A percentile compares a stretch with the other conserved stretches of the same genome.
phyloP scores from a whole-genome alignment of 2,329 filamentous ascomycete genomes.

The Rutstroemia sp. region DNA sequence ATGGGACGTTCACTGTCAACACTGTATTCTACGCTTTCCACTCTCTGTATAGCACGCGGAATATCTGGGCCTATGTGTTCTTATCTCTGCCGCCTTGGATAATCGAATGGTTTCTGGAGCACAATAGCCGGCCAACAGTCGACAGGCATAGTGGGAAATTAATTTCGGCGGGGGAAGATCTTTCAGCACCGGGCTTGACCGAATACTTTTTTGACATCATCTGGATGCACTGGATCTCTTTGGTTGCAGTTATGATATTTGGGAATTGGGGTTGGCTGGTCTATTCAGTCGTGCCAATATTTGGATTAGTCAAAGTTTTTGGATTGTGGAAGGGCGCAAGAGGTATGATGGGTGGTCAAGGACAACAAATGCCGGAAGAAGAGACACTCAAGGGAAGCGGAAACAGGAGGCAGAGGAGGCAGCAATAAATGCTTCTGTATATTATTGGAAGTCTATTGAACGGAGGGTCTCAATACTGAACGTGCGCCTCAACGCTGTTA shows the following conservation, averaged over 20 bases:
- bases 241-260: constrained; percentile 64
- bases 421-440: background rate
- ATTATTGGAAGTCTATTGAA: too few relatives aligned
- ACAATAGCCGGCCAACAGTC: constrained; percentile 71
- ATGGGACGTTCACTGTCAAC: constrained; percentile 67
- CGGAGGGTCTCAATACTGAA: too few relatives aligned
- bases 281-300: constrained; percentile 35
- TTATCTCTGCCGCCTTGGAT: constrained; percentile 67
- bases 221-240: constrained; percentile 84
- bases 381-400: constrained; percentile 19
- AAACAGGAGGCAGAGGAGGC: constrained; percentile 29
- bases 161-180: constrained; percentile 74
- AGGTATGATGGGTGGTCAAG: constrained; percentile 28
- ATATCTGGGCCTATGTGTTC: constrained; percentile 59
- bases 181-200: constrained; percentile 79
- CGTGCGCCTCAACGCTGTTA: background rate
- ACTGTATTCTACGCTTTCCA: constrained; percentile 65
- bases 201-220: constrained; percentile 98
- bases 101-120: constrained; percentile 82
- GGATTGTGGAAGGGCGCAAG: constrained; percentile 28
- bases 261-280: constrained; percentile 75
- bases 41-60: constrained; percentile 54
- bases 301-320: constrained; percentile 29
- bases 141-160: constrained; percentile 46
- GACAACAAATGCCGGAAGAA: constrained; percentile 22